Percentiles rank a stretch among this genome's conserved stretches.
phyloP scores from a whole-genome alignment of 2,329 filamentous ascomycete species.

The Colletotrichum destructivum region DNA sequence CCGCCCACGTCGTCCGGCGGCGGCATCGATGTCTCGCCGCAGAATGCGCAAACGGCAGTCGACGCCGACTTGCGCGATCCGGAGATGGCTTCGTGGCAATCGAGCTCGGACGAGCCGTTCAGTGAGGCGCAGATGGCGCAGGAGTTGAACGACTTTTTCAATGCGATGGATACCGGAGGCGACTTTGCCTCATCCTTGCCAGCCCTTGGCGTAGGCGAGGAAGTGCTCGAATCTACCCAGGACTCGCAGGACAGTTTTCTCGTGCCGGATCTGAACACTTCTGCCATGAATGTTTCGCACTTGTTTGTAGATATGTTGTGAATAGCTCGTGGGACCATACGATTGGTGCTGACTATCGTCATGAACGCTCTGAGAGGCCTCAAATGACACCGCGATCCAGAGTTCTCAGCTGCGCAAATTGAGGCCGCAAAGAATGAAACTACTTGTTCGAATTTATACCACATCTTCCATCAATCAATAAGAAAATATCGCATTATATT shows the following conservation, averaged over 20 bases:
- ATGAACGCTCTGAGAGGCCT: no score
- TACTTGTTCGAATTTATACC: no score
- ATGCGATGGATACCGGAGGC: slow-evolving; percentile 22
- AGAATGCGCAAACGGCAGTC: neutral
- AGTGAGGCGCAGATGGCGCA: slow-evolving; percentile 30
- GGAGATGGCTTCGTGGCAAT: neutral
- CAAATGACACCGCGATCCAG: no score
- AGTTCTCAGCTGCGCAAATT: no score
- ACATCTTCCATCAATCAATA: no score
- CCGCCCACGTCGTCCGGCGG: neutral
- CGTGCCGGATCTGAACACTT: neutral
- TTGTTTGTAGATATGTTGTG: slow-evolving; percentile 36
- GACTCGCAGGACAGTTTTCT: neutral
- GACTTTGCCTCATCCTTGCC: slow-evolving; percentile 5
- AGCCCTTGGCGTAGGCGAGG: slow-evolving; percentile 7
- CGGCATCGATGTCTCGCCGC: neutral
- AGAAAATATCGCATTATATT: no score
- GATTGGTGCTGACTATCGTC: no score
- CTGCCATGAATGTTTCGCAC: slow-evolving; percentile 26
- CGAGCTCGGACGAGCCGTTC: neutral
- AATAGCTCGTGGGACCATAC: neutral
- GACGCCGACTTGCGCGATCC: neutral
- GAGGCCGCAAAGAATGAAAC: no score
- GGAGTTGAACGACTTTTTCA: slow-evolving; percentile 36
- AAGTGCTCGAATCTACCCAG: neutral